These are phyloP conservation scores for Tremella fuciformis DNA, from an alignment of 768 basidiomycete species.

Conservation along the genomic window DNA sequence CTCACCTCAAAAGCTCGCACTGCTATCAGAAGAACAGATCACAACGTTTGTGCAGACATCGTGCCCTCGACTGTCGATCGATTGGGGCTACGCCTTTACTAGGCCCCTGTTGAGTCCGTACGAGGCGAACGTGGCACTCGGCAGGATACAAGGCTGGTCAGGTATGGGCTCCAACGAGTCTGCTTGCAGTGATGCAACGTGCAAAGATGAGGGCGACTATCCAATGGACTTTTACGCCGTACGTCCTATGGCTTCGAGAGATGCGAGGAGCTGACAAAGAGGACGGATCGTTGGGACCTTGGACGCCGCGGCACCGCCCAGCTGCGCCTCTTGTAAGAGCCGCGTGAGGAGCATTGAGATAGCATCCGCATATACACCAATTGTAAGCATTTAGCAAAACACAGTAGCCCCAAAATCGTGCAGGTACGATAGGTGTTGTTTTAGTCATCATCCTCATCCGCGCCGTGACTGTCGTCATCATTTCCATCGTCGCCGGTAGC, in stretches of 20 bases:
- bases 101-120: slow-evolving; percentile 87
- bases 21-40: slow-evolving; percentile 71
- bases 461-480: slow-evolving; percentile 9
- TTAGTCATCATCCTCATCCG: slow-evolving; percentile 16
- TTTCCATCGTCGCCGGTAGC: slow-evolving; percentile 12
- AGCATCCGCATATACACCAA: too few relatives aligned
- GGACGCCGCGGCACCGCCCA: slow-evolving; percentile 47
- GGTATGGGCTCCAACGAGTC: slow-evolving; percentile 27
- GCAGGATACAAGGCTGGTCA: slow-evolving; percentile 65
- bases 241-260: neutral
- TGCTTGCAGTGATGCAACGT: slow-evolving; percentile 22
- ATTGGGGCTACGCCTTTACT: slow-evolving; percentile 97
- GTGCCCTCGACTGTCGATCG: slow-evolving; percentile 92
- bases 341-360: neutral
- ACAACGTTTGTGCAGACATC: slow-evolving; percentile 93
- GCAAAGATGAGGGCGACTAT: slow-evolving; percentile 59
- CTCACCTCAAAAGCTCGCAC: slow-evolving; percentile 86
- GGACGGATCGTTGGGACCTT: slow-evolving; percentile 47
- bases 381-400: too few relatives aligned
- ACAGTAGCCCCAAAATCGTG: neutral
- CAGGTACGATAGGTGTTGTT: slow-evolving; percentile 4
- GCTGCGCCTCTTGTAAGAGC: slow-evolving; percentile 7
- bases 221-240: slow-evolving; percentile 90
- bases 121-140: slow-evolving; percentile 82
- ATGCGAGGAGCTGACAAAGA: neutral